Conservation (phyloP, 495 filamentous ascomycete genomes). For the Xylaria longipes region DNA sequence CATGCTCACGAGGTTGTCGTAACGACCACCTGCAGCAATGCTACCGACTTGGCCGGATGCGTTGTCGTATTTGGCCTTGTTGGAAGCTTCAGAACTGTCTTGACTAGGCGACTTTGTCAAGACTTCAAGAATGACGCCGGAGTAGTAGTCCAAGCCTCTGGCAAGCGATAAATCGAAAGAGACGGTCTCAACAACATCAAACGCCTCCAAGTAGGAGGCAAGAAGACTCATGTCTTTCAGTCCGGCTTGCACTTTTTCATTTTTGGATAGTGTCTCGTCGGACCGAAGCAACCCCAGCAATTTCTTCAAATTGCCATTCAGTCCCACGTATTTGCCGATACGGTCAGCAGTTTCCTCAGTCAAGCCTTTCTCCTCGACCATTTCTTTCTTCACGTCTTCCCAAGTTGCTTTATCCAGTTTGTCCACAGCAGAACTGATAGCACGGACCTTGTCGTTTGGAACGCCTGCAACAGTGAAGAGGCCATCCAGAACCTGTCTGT, state of each 20-base stretch:
- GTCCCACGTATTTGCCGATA: constrained; percentile 72
- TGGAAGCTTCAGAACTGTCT: not conserved
- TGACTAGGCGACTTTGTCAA: constrained; percentile 64
- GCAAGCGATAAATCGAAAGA: constrained; percentile 58
- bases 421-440: constrained; percentile 78
- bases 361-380: constrained; percentile 80
- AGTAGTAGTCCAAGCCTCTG: constrained; percentile 82
- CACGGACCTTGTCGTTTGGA: constrained; percentile 71
- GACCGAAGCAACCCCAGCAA: constrained; percentile 62
- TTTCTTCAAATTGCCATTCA: constrained; percentile 64
- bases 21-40: constrained; percentile 79
- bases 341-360: constrained; percentile 68
- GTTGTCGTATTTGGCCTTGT: not conserved
- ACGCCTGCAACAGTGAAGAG: constrained; percentile 80
- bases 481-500: constrained; percentile 80
- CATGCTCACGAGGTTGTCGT: constrained; percentile 82
- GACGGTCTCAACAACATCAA: constrained; percentile 60
- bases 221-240: constrained; percentile 74
- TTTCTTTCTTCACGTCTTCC: constrained; percentile 77
- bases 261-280: constrained; percentile 61
- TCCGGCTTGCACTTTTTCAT: constrained; percentile 67
- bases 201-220: constrained; percentile 73
- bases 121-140: constrained; percentile 82
- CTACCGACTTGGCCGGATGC: constrained; percentile 60
- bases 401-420: constrained; percentile 82